Percentiles rank a stretch among this genome's conserved stretches.
Evolutionary conservation across 2,329 filamentous ascomycete genomes (phyloP).

Genomic region (Magnaporthales sp.): DNA sequence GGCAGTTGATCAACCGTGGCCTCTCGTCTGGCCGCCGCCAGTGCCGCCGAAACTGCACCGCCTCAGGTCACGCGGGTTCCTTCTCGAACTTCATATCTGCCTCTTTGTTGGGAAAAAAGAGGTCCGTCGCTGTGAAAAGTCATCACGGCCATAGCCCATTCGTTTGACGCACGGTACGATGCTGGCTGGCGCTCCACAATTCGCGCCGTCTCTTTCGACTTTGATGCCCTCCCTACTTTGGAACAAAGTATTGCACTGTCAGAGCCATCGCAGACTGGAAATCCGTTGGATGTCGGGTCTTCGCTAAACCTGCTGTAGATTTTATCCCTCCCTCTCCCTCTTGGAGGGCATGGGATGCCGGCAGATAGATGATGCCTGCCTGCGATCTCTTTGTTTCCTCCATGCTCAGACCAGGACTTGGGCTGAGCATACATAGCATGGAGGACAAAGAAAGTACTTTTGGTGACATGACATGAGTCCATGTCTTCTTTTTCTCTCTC

Average conservation of each 20-base stretch:
- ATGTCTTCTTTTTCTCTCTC: neutral
- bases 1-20: constrained; percentile 4
- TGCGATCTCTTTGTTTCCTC: neutral
- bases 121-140: too few relatives aligned
- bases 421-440: neutral
- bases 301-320: neutral
- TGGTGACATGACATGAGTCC: neutral
- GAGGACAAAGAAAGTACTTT: neutral
- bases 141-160: neutral
- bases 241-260: neutral
- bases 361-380: neutral
- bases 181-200: neutral
- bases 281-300: constrained; percentile 4
- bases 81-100: neutral
- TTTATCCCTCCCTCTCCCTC: neutral
- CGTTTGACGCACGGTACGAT: neutral
- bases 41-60: constrained; percentile 14
- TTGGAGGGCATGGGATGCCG: neutral
- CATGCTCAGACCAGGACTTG: neutral
- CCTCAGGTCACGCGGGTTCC: constrained; percentile 9
- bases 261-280: neutral
- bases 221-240: neutral
- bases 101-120: neutral
- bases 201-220: neutral
- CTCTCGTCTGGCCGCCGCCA: constrained; percentile 10